Evolutionary conservation across 2,329 filamentous ascomycete species (phyloP).

Genomic region (Helicocarpus griseus): DNA sequence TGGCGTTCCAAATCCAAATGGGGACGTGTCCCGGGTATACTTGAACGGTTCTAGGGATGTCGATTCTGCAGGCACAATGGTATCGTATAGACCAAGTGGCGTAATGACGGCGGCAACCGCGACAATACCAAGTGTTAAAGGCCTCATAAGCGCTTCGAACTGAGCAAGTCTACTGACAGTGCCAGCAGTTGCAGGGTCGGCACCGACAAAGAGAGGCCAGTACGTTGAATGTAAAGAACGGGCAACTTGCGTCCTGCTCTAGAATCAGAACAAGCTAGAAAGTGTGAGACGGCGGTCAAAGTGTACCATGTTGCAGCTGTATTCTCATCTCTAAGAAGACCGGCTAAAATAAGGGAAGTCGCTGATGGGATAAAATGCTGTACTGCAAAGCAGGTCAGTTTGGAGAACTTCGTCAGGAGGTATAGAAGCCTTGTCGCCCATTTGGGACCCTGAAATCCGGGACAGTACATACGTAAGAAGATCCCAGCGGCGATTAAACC

Average conservation of each 20-base stretch:
- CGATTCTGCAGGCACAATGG: slow-evolving; percentile 17
- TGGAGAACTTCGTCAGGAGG: neutral
- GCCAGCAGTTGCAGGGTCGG: slow-evolving; percentile 26
- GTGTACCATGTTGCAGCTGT: slow-evolving; percentile 19
- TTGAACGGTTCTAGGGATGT: slow-evolving; percentile 21
- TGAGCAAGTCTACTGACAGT: slow-evolving; percentile 23
- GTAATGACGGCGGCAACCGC: slow-evolving; percentile 39
- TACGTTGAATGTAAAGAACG: slow-evolving; percentile 30
- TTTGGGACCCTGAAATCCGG: neutral
- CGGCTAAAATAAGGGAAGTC: slow-evolving; percentile 28
- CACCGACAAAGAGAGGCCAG: slow-evolving; percentile 34
- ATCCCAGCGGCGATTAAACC: slow-evolving; percentile 32
- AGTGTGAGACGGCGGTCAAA: neutral
- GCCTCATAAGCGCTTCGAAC: slow-evolving; percentile 17
- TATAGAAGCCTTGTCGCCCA: neutral
- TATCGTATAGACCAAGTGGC: slow-evolving; percentile 38
- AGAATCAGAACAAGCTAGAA: neutral
- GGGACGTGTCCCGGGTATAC: slow-evolving; percentile 29
- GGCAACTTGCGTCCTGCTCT: slow-evolving; percentile 26
- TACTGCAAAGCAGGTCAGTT: slow-evolving; percentile 18
- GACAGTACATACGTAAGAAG: slow-evolving; percentile 19
- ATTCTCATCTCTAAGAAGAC: slow-evolving; percentile 27
- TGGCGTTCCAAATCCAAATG: slow-evolving; percentile 33
- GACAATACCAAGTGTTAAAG: slow-evolving; percentile 25
- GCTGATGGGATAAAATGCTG: slow-evolving; percentile 28